phyloP scores from a whole-genome alignment of 1,139 yeast species.

The Nakaseomyces uthaithaninus region DNA sequence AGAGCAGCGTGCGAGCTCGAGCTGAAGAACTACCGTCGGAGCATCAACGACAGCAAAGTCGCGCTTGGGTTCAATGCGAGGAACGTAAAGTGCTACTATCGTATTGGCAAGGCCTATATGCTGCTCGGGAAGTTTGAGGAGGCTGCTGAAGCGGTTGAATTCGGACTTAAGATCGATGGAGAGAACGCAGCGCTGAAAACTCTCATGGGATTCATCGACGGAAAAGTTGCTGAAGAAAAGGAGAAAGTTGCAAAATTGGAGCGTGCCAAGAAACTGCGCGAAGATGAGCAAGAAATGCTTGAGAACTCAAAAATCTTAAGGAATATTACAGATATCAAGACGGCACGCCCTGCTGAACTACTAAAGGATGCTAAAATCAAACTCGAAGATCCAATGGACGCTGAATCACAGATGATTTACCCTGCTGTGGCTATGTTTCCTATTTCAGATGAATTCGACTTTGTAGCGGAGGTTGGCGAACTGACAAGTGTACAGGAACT shows the following conservation, averaged over 20 bases:
- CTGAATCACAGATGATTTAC: slow-evolving; percentile 68
- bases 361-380: slow-evolving; percentile 34
- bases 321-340: slow-evolving; percentile 42
- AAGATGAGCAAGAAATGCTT: slow-evolving; percentile 32
- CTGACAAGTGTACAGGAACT: slow-evolving; percentile 54
- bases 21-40: slow-evolving; percentile 70
- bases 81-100: slow-evolving; percentile 73
- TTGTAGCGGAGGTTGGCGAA: slow-evolving; percentile 66
- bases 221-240: slow-evolving; percentile 33
- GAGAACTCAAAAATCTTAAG: slow-evolving; percentile 50
- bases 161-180: slow-evolving; percentile 57
- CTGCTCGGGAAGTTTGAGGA: slow-evolving; percentile 64
- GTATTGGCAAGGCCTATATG: slow-evolving; percentile 77
- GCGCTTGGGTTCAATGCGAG: slow-evolving; percentile 59
- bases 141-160: slow-evolving; percentile 55
- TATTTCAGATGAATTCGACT: slow-evolving; percentile 75
- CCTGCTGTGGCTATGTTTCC: slow-evolving; percentile 84
- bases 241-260: slow-evolving; percentile 25
- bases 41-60: slow-evolving; percentile 78
- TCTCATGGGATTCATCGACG: slow-evolving; percentile 36
- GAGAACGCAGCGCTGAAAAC: slow-evolving; percentile 47
- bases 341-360: slow-evolving; percentile 41
- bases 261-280: slow-evolving; percentile 22
- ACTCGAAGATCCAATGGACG: slow-evolving; percentile 63
- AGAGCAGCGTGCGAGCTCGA: slow-evolving; percentile 91